These are phyloP conservation scores for Rhipidocladum racemiflorum DNA, from an alignment of 176 grass and related monocot species.

Conservation along the genomic window DNA sequence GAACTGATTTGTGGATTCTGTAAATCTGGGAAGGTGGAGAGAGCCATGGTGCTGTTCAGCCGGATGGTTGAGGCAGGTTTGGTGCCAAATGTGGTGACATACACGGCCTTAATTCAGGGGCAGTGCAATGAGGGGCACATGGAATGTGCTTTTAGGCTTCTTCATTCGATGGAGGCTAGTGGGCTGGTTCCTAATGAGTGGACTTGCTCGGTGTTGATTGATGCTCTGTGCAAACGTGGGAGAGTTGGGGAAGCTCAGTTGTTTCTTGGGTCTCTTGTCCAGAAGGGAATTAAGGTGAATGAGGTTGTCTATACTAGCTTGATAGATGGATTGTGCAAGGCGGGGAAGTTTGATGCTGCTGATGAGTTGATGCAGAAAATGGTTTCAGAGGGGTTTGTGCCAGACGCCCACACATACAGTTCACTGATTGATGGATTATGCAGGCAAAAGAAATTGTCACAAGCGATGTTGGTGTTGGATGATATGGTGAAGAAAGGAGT, in stretches of 20 bases:
- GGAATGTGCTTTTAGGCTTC: constrained; percentile 58
- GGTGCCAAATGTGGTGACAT: constrained; percentile 63
- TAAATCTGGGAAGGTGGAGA: constrained; percentile 61
- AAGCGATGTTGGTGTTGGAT: constrained; percentile 55
- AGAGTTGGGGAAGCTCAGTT: constrained; percentile 57
- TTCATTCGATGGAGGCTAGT: constrained; percentile 60
- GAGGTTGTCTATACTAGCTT: constrained; percentile 54
- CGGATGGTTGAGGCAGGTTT: constrained; percentile 63
- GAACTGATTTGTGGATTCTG: constrained; percentile 75
- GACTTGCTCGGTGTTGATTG: constrained; percentile 75
- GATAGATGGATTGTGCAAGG: constrained; percentile 74
- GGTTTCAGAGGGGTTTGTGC: constrained; percentile 45
- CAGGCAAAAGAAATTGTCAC: constrained; percentile 61
- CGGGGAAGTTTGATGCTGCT: constrained; percentile 44
- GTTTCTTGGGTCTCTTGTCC: constrained; percentile 58
- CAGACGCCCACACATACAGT: constrained; percentile 59
- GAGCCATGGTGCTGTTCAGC: constrained; percentile 67
- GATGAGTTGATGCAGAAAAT: constrained; percentile 55
- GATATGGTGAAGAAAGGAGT: constrained; percentile 70
- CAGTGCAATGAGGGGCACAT: constrained; percentile 62
- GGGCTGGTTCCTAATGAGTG: constrained; percentile 67
- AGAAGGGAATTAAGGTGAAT: constrained; percentile 59
- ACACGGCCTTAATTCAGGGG: constrained; percentile 76
- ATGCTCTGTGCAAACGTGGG: constrained; percentile 62
- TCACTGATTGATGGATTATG: constrained; percentile 73